Base-by-base conservation (phyloP, 768 basidiomycete species). In the Candolleomyces aberdarensis region DNA sequence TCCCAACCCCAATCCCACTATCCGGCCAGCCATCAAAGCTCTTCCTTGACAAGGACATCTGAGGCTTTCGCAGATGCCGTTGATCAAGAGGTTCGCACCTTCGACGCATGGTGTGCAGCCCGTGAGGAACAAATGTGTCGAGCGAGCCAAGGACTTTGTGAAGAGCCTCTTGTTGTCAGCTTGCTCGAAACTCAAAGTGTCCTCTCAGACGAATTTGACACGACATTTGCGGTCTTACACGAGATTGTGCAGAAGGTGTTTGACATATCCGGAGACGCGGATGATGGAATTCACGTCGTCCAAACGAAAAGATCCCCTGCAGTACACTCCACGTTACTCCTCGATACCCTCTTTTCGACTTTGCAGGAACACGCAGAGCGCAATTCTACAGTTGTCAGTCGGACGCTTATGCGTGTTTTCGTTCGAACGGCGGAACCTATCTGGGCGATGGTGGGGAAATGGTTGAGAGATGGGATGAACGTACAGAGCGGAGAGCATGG, bases 41-140 rank as follows among this genome's bases (percentile, higher is more conserved):
- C 36, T 14, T 43, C 46, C 39, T 60, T 55, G 57, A 61, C 29
- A 68, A 61, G 66, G 36, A 92, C 89, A 0, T 72, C 91, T n/a
- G 90, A 94, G 69, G 92, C 92, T 0, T 92, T 92, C 68, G 84
- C 88, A 0, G 90, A 92, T 58, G 91, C 90, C 0, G 74, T 93
- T 50, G 84, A 85, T 61, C 64, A 74, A 20, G 84, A 89, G 58
- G 73, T 92, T 3, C 80, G 77, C 20, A 63, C 63, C 4, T 84
- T 94, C 62, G 82, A 90, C 58, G 69, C 66, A 6, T 94, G 91
- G 89, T 92, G 91, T 68, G 85, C 91, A 1, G 69, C 68, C 14
- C 78, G 76, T 59, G 92, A 94, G 71, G 85, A 87, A 66, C 75
- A 77, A 0, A 87, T 94, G 53, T 86, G 83, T 69, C 75, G 75